A percentile compares a stretch with the other conserved stretches of the same genome.
These are phyloP conservation scores for Ganoderma lingzhi DNA, from an alignment of 1,284 basidiomycete species.

Conservation along the genomic window DNA sequence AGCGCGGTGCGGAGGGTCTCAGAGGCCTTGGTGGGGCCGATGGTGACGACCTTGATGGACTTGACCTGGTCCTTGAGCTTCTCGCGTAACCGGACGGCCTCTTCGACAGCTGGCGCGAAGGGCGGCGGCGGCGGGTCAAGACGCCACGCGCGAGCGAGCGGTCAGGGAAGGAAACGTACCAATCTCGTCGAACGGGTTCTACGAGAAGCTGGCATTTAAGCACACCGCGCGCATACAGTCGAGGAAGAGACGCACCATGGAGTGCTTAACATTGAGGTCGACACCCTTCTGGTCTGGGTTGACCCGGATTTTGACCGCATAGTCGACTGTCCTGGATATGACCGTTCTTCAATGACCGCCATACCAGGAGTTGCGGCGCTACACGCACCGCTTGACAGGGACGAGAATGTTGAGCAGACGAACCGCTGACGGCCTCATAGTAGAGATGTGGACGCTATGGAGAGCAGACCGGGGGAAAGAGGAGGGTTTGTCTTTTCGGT, in stretches of 20 bases:
- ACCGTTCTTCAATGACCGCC: slow-evolving; percentile 9
- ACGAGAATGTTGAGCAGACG: slow-evolving; percentile 89
- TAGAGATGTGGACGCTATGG: slow-evolving; percentile 7
- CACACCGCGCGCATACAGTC: neutral
- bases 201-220: slow-evolving; percentile 5
- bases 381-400: slow-evolving; percentile 84
- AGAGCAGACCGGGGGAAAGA: neutral
- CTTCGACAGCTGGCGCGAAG: slow-evolving; percentile 84
- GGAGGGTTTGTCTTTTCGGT: neutral
- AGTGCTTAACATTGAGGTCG: slow-evolving; percentile 96
- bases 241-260: slow-evolving; percentile 74
- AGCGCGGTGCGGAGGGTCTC: slow-evolving; percentile 96
- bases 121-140: slow-evolving; percentile 13
- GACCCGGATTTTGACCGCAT: slow-evolving; percentile 94
- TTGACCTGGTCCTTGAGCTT: slow-evolving; percentile 79
- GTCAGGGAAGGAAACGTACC: slow-evolving; percentile 59
- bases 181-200: slow-evolving; percentile 98
- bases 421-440: slow-evolving; percentile 78
- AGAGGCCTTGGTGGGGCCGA: slow-evolving; percentile 89
- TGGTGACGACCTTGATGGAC: slow-evolving; percentile 91
- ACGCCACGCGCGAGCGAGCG: neutral
- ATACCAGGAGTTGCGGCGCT: neutral
- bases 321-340: slow-evolving; percentile 72
- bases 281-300: slow-evolving; percentile 92
- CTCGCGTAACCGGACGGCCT: slow-evolving; percentile 94